phyloP scores from a whole-genome alignment of 495 filamentous ascomycete species.

The Aspergillus baeticus region DNA sequence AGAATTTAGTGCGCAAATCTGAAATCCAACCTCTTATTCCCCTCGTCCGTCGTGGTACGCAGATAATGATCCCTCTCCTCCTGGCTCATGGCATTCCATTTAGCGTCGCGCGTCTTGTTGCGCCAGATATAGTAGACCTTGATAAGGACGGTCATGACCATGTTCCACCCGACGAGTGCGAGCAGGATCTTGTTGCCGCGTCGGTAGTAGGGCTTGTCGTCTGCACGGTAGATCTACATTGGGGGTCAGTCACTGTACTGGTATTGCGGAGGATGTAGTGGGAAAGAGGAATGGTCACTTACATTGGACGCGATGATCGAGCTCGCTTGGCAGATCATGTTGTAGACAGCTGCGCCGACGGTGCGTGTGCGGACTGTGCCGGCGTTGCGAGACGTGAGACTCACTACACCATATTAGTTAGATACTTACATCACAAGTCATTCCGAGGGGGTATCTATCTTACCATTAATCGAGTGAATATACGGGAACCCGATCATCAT shows the following conservation, averaged over 20 bases:
- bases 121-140: slow-evolving; percentile 40
- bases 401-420: background rate
- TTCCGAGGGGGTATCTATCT: slow-evolving; percentile 31
- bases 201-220: slow-evolving; percentile 55
- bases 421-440: slow-evolving; percentile 53
- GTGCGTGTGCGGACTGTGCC: slow-evolving; percentile 52
- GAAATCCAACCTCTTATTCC: slow-evolving; percentile 39
- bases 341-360: slow-evolving; percentile 55
- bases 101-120: slow-evolving; percentile 17
- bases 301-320: slow-evolving; percentile 50
- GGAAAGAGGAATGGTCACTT: background rate
- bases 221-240: slow-evolving; percentile 48
- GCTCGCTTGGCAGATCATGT: slow-evolving; percentile 43
- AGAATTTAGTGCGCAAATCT: slow-evolving; percentile 27
- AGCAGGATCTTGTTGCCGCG: slow-evolving; percentile 51
- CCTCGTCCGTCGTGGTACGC: slow-evolving; percentile 32
- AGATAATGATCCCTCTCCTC: slow-evolving; percentile 29
- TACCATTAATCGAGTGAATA: slow-evolving; percentile 26
- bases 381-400: slow-evolving; percentile 26
- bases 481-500: background rate
- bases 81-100: slow-evolving; percentile 5
- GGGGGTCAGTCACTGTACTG: background rate
- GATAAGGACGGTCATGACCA: slow-evolving; percentile 30
- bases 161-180: slow-evolving; percentile 42
- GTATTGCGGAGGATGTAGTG: no score